Evolutionary conservation across 106 monocot genomes (phyloP).

Genomic region (Platanthera guangdongensis): DNA sequence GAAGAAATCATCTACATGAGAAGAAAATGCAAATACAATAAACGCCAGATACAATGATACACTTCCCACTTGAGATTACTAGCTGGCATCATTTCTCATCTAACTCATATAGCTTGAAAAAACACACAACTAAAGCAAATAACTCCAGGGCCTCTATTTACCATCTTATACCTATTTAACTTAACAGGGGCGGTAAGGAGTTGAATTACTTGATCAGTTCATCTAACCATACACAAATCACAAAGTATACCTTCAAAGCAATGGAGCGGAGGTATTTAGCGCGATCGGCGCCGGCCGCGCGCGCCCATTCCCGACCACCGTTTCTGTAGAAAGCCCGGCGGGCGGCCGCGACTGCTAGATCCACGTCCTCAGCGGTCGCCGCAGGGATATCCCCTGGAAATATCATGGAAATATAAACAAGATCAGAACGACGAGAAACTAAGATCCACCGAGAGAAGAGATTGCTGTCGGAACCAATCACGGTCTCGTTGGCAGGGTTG

Average conservation of each 20-base stretch:
- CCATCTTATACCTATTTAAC: neutral
- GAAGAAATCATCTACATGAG: too few species aligned
- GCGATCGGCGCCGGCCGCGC: constrained; percentile 70
- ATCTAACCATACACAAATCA: neutral
- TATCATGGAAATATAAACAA: constrained; percentile 25
- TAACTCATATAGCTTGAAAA: neutral
- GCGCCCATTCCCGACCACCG: constrained; percentile 85
- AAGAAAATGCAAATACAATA: too few species aligned
- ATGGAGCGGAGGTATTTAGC: constrained; percentile 89
- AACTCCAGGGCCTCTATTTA: too few species aligned
- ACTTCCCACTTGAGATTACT: neutral
- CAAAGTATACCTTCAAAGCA: constrained; percentile 69
- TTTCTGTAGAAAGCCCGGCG: constrained; percentile 67
- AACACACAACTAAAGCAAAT: neutral
- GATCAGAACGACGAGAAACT: neutral
- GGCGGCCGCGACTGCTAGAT: constrained; percentile 83
- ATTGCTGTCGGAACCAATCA: constrained; percentile 42
- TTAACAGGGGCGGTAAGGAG: neutral
- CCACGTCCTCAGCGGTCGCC: constrained; percentile 86
- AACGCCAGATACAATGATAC: neutral
- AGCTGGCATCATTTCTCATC: neutral
- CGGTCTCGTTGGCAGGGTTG: constrained; percentile 69
- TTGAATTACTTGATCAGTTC: neutral
- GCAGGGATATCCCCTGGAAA: constrained; percentile 77
- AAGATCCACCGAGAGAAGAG: neutral